Conservation (phyloP, 2,329 filamentous ascomycete species). For the Aspergillus fumigatus region DNA sequence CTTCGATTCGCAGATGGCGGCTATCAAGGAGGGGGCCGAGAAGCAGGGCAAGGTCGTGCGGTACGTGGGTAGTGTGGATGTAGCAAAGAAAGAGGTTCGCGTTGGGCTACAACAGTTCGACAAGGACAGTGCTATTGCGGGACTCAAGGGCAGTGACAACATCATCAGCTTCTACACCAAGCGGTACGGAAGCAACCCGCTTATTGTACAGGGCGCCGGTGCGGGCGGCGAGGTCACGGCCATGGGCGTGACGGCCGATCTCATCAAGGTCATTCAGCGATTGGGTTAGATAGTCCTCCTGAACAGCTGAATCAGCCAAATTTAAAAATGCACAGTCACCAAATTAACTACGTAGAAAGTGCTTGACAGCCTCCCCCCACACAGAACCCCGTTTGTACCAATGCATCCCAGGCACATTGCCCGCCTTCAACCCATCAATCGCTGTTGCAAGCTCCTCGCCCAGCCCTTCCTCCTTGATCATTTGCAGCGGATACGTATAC, state of each 20-base stretch:
- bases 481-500: constrained; percentile 53
- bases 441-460: constrained; percentile 52
- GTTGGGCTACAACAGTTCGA: constrained; percentile 90
- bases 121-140: constrained; percentile 82
- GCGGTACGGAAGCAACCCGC: constrained; percentile 82
- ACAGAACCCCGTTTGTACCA: constrained; percentile 55
- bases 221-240: constrained; percentile 94
- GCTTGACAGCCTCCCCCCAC: constrained; percentile 54
- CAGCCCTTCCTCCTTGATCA: constrained; percentile 54
- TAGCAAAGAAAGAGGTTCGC: constrained; percentile 74
- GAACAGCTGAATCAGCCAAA: too few species aligned
- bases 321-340: too few species aligned
- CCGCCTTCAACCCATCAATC: constrained; percentile 55
- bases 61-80: constrained; percentile 90
- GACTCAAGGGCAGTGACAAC: constrained; percentile 95
- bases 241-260: constrained; percentile 92
- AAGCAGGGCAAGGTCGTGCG: constrained; percentile 86
- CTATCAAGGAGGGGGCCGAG: constrained; percentile 77
- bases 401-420: constrained; percentile 54
- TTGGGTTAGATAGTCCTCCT: constrained; percentile 45
- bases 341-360: constrained; percentile 39
- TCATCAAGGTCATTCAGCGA: constrained; percentile 80
- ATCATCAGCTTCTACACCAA: constrained; percentile 99
- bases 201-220: constrained; percentile 92
- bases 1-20: constrained; percentile 88